phyloP scores from a whole-genome alignment of 306 rosid species.

The Erythrophleum fordii region DNA sequence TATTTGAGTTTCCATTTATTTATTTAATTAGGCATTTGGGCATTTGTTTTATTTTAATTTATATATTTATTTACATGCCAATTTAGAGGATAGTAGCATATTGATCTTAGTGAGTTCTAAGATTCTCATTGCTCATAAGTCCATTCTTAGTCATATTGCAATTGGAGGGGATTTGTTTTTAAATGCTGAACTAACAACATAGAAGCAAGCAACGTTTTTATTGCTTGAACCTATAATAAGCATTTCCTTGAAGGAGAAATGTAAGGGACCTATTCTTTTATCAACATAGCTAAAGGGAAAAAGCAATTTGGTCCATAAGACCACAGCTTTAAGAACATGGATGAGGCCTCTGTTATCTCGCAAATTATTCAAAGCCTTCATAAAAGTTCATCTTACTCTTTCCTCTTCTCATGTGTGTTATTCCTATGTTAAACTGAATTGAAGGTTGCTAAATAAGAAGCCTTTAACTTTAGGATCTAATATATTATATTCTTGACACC shows the following conservation, averaged over 20 bases:
- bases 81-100: too few species aligned
- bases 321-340: constrained; percentile 41
- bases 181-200: too few species aligned
- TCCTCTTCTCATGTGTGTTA: background rate
- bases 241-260: constrained; percentile 41
- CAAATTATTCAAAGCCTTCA: constrained; percentile 54
- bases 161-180: too few species aligned
- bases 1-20: too few species aligned
- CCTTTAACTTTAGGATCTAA: background rate
- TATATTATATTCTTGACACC: background rate
- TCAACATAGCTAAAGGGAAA: constrained; percentile 46
- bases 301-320: constrained; percentile 22
- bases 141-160: too few species aligned
- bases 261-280: constrained; percentile 43
- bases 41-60: too few species aligned
- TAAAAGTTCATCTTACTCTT: constrained; percentile 38
- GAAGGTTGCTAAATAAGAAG: background rate
- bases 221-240: constrained; percentile 19
- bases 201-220: too few species aligned
- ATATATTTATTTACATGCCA: too few species aligned
- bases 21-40: too few species aligned
- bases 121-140: too few species aligned
- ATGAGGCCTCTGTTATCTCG: constrained; percentile 54
- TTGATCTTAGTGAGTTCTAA: too few species aligned
- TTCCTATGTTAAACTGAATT: background rate